Base-by-base conservation (phyloP, 306 rosid genomes). In the Crataegus laevigata region DNA sequence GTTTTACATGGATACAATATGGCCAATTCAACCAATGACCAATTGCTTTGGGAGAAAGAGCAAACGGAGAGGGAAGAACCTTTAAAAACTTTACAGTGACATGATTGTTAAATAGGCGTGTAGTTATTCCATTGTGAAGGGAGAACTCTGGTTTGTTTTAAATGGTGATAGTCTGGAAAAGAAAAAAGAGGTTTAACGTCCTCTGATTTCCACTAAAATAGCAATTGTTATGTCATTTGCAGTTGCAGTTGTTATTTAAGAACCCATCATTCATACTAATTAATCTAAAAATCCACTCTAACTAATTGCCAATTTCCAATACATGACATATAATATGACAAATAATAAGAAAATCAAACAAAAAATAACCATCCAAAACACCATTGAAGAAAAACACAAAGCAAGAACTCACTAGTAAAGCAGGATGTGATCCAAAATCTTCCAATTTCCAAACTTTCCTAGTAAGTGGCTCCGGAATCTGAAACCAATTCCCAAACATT, bases 391-490 rank as follows among this genome's bases (percentile, higher is more conserved):
- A 29, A 30, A 38, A 51, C 12, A 52, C 11, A 38, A 26, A 54
- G 34, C 19, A 28, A n/a, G 11, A 77, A 5, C 77, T 45, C 81
- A 94, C 98, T 94, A 91, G 80, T 42, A n/a, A 94, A 81, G 98
- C 97, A 78, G 97, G 98, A 82, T 91, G 78, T 29, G 88, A 77
- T 85, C 91, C 98, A 86, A 94, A 91, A 77, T 94, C 98, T 47
- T 81, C 89, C 86, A 90, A 77, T 79, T 82, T 83, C 97, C 97
- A 94, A 73, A 87, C 82, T 83, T 85, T 90, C 77, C 94, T 96
- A 15, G 97, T 87, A n/a, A 90, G 93, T 68, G 98, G 98, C 88
- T 94, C 98, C 50, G 96, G 83, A 80, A 93, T 88, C 96, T 93
- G 77, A 73, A 66, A 58, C 78, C 82, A 76, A 22, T 34, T 28